These are phyloP conservation scores for Alternaria incomplexa DNA, from an alignment of 2,329 filamentous ascomycete species.

Conservation along the genomic window DNA sequence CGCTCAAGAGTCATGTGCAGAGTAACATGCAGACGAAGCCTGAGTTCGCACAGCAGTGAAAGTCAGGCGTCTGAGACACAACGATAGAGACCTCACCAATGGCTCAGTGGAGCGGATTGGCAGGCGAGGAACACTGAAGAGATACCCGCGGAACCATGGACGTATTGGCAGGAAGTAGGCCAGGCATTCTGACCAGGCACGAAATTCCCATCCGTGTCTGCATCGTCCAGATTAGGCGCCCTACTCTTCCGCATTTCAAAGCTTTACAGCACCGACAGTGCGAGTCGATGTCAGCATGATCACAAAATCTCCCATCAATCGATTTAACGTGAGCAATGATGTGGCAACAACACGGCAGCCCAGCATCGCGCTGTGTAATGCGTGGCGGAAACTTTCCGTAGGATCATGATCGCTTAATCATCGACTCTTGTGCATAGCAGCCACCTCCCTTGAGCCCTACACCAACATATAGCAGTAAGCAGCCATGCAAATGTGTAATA, in stretches of 20 bases:
- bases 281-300: not conserved
- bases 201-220: not conserved
- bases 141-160: too few relatives aligned
- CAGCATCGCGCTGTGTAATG: not conserved
- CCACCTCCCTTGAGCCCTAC: not conserved
- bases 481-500: not conserved
- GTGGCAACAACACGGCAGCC: not conserved
- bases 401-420: not conserved
- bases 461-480: not conserved
- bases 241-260: not conserved
- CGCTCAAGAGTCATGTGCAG: constrained; percentile 81
- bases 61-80: not conserved
- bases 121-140: not conserved
- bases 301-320: not conserved
- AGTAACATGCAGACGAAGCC: constrained; percentile 88
- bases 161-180: too few relatives aligned
- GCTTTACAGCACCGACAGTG: not conserved
- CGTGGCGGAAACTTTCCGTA: not conserved
- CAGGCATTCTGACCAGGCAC: too few relatives aligned
- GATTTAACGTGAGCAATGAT: rapidly evolving
- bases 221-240: not conserved
- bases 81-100: not conserved
- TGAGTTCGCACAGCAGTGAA: constrained; percentile 62
- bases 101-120: not conserved
- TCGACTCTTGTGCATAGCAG: not conserved